Evolutionary conservation across 2,329 filamentous ascomycete genomes (phyloP).

Genomic region (Fusarium sp.): DNA sequence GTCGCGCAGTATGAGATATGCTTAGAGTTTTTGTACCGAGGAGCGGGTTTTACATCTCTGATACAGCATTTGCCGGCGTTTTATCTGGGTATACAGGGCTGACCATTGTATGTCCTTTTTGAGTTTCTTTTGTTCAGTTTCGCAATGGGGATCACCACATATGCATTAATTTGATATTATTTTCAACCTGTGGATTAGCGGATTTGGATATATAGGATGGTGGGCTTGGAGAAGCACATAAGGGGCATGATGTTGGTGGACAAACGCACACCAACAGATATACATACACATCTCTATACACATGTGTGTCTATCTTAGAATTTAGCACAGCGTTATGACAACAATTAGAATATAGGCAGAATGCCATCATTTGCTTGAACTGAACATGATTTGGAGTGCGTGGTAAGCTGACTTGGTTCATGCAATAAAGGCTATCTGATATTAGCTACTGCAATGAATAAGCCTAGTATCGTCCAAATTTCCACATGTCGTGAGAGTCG

Average conservation of each 20-base stretch:
- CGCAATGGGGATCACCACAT: not conserved
- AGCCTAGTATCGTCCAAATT: not conserved
- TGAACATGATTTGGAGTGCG: not conserved
- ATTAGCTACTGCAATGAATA: not conserved
- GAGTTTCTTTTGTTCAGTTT: not conserved
- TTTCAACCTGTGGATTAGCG: constrained; percentile 10
- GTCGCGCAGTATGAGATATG: constrained; percentile 50
- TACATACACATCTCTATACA: constrained; percentile 23
- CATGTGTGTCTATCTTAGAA: constrained; percentile 16
- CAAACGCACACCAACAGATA: constrained; percentile 8
- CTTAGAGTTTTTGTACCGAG: constrained; percentile 37
- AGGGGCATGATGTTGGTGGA: constrained; percentile 13
- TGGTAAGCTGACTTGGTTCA: not conserved
- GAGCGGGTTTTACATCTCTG: constrained; percentile 2
- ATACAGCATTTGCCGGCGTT: constrained; percentile 45
- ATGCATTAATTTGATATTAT: constrained; percentile 14
- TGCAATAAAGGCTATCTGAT: not conserved
- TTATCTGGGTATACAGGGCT: constrained; percentile 21
- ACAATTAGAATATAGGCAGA: constrained; percentile 20
- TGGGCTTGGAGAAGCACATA: not conserved
- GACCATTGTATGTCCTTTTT: constrained; percentile 6
- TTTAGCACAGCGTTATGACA: constrained; percentile 13
- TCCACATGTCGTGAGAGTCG: constrained; percentile 1
- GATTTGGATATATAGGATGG: constrained; percentile 21
- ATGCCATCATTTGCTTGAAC: constrained; percentile 8